Base-by-base conservation (phyloP, 1,139 yeast genomes). In the Taphrina wiesneri region DNA sequence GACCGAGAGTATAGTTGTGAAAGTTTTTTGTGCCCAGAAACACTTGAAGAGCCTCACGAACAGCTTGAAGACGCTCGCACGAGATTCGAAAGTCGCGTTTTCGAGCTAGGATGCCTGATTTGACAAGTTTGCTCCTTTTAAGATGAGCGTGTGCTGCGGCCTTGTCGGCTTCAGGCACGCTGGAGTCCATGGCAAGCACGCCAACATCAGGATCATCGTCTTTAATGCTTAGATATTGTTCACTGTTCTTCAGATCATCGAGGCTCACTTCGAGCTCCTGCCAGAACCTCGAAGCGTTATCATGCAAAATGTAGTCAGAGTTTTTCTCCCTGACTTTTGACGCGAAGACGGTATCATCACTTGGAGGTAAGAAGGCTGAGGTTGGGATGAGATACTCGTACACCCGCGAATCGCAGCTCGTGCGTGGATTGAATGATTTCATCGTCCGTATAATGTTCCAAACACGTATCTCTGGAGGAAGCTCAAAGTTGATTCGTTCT, bases 381-480 rank as follows among this genome's bases (percentile, higher is more conserved):
- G 96, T 88, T 46, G 99, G 99, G 73, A 93, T 82, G 72, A 95
- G 79, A 75, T 93, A 93, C 79, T 93, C 99, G 76, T 93, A 93
- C 69, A 95, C 82, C 75, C 99, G 84, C 11, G 97, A 90, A 3
- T 96, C 87, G 77, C 99, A 95, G 88, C 91, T 85, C 75, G 90
- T 92, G 71, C 98, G 83, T 77, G 98, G 92, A 76, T 93, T 98
- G 77, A 95, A 93, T 0, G 95, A 85, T 74, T 90, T 90, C 75
- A 92, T 91, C 7, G 92, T 88, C 73, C 98, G 83, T 74, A 86
- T 90, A 69, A 88, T 86, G 15, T 97, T 97, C 98, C 99, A 93
- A 28, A 93, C 82, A 69, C 97, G 82, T 70, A 93, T 90, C 70
- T 89, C 92, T 11, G 84, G 92, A 0, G 99, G 99, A 67, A 93